These are phyloP conservation scores for Sporothrix mexicana DNA, from an alignment of 2,329 filamentous ascomycete genomes.

Conservation along the genomic window DNA sequence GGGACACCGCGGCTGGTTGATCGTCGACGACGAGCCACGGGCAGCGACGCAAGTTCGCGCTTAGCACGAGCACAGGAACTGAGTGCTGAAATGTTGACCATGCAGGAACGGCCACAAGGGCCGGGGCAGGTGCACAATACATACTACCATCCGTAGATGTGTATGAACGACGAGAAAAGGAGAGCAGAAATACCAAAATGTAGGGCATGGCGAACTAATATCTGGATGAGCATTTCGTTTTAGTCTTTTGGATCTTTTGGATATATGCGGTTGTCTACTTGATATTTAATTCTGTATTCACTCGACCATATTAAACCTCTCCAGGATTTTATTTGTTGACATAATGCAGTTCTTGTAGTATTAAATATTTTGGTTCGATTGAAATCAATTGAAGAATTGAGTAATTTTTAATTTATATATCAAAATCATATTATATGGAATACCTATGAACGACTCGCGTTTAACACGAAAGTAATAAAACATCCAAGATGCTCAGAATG, in stretches of 20 bases:
- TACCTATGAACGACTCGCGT: too few species aligned
- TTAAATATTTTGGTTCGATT: too few species aligned
- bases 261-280: background rate
- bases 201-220: background rate
- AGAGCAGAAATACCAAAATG: background rate
- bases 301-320: background rate
- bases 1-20: background rate
- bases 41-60: slow-evolving; percentile 23
- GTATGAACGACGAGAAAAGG: too few species aligned
- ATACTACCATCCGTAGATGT: slow-evolving; percentile 34
- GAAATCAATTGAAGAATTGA: too few species aligned
- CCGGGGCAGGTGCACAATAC: slow-evolving; percentile 29
- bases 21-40: slow-evolving; percentile 14
- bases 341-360: too few species aligned
- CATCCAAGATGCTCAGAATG: too few species aligned
- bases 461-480: too few species aligned
- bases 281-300: background rate
- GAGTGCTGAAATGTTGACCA: slow-evolving; percentile 20
- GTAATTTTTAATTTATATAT: too few species aligned
- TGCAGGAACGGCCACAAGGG: background rate
- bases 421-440: too few species aligned
- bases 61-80: slow-evolving; percentile 31
- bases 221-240: background rate
- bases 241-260: background rate
- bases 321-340: too few species aligned